A percentile compares a stretch with the other conserved stretches of the same genome.
Evolutionary conservation across 1,284 basidiomycete genomes (phyloP).

Genomic region (Papiliotrema terrestris): DNA sequence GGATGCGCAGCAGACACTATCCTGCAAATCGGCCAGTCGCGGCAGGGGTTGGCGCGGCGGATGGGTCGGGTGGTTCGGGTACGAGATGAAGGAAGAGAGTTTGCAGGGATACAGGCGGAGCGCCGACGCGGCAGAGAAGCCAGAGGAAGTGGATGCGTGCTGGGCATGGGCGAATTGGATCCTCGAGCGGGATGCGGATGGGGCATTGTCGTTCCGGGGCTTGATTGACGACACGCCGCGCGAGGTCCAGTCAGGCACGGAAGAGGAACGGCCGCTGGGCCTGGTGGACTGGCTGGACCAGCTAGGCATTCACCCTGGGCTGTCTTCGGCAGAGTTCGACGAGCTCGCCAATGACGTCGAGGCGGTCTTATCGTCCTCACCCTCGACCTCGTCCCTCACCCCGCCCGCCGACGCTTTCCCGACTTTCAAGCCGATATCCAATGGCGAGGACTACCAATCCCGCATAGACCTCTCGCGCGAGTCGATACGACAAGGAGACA

Average conservation of each 20-base stretch:
- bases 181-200: conserved; percentile 45
- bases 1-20: conserved; percentile 24
- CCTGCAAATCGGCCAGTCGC: conserved; percentile 1
- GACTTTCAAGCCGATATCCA: conserved; percentile 39
- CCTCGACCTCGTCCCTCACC: background rate
- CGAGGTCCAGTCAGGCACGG: background rate
- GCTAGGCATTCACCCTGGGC: conserved; percentile 31
- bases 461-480: conserved; percentile 72
- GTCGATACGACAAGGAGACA: conserved; percentile 76
- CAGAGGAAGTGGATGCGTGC: conserved; percentile 36
- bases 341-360: conserved; percentile 4
- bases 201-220: conserved; percentile 50
- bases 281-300: conserved; percentile 27
- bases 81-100: conserved; percentile 56
- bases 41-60: conserved; percentile 49
- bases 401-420: conserved; percentile 21
- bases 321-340: conserved; percentile 19
- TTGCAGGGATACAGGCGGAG: conserved; percentile 38
- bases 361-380: background rate
- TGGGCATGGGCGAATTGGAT: conserved; percentile 50
- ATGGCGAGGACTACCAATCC: conserved; percentile 59
- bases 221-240: conserved; percentile 29
- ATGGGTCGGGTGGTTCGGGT: conserved; percentile 55
- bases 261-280: background rate
- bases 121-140: background rate